phyloP scores from a whole-genome alignment of 257 asterid species.

The Anisodus acutangulus region DNA sequence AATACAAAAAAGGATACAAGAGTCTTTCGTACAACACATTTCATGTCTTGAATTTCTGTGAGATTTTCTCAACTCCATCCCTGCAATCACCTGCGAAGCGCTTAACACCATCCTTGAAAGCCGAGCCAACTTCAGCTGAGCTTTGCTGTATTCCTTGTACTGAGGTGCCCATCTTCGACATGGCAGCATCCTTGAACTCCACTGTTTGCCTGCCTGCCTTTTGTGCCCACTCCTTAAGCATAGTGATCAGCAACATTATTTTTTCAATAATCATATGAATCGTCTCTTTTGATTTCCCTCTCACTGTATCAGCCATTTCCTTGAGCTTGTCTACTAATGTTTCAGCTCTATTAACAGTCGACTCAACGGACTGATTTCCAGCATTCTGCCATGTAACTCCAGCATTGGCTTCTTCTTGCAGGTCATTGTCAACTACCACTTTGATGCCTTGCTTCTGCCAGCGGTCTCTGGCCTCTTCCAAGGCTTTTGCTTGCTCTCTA shows the following conservation, averaged over 20 bases:
- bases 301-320: constrained; percentile 66
- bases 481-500: constrained; percentile 83
- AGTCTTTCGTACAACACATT: background rate
- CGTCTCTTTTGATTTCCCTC: constrained; percentile 66
- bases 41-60: constrained; percentile 91
- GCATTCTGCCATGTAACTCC: constrained; percentile 72
- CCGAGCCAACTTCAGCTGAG: constrained; percentile 49
- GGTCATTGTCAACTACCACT: constrained; percentile 82
- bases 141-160: constrained; percentile 51
- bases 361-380: constrained; percentile 69
- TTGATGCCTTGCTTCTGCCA: constrained; percentile 89
- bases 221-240: constrained; percentile 52
- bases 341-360: constrained; percentile 70
- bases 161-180: constrained; percentile 50
- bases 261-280: constrained; percentile 62
- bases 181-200: constrained; percentile 57
- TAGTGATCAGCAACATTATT: constrained; percentile 50
- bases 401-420: constrained; percentile 80
- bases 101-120: constrained; percentile 65
- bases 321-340: constrained; percentile 71
- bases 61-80: constrained; percentile 80
- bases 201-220: constrained; percentile 43
- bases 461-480: constrained; percentile 86
- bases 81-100: constrained; percentile 86
- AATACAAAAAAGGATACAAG: constrained; percentile 2